Conservation (phyloP, 1,139 yeast genomes). For the Kurtzmaniella quercitrusa region DNA sequence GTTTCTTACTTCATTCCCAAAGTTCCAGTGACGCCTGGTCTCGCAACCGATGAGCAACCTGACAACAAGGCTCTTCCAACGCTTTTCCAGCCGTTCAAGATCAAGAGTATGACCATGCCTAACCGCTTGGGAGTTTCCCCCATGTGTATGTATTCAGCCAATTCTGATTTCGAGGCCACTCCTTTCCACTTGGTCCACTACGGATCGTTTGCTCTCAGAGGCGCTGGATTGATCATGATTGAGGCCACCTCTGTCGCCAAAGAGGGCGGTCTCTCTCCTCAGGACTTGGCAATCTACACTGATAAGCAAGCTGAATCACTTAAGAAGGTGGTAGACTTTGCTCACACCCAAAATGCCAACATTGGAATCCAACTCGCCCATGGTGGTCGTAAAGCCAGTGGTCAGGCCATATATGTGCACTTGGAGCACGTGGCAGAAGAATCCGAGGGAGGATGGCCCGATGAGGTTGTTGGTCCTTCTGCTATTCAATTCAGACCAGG, state of each 20-base stretch:
- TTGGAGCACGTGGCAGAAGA: constrained; percentile 27
- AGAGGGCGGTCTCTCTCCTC: constrained; percentile 40
- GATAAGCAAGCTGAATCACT: constrained; percentile 46
- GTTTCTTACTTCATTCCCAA: neutral
- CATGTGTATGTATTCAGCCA: constrained; percentile 53
- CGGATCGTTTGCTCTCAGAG: constrained; percentile 39
- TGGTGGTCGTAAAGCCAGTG: constrained; percentile 50
- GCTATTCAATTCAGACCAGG: constrained; percentile 30
- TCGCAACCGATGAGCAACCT: neutral
- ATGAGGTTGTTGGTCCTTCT: constrained; percentile 44
- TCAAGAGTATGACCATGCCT: constrained; percentile 18
- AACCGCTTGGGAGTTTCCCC: constrained; percentile 58
- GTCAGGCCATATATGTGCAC: constrained; percentile 29
- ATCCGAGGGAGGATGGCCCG: constrained; percentile 39
- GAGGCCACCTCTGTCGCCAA: constrained; percentile 43
- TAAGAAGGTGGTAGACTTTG: constrained; percentile 49
- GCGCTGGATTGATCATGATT: constrained; percentile 48
- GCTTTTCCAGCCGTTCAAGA: constrained; percentile 8
- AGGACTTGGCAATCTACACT: constrained; percentile 48
- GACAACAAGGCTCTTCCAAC: constrained; percentile 4
- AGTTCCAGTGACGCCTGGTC: neutral
- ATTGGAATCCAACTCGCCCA: constrained; percentile 57
- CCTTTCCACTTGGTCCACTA: constrained; percentile 48
- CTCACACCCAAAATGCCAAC: constrained; percentile 47
- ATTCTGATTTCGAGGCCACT: constrained; percentile 31